Evolutionary conservation across 352 stramenopile genomes (phyloP).

Genomic region (Pythium angustatum): DNA sequence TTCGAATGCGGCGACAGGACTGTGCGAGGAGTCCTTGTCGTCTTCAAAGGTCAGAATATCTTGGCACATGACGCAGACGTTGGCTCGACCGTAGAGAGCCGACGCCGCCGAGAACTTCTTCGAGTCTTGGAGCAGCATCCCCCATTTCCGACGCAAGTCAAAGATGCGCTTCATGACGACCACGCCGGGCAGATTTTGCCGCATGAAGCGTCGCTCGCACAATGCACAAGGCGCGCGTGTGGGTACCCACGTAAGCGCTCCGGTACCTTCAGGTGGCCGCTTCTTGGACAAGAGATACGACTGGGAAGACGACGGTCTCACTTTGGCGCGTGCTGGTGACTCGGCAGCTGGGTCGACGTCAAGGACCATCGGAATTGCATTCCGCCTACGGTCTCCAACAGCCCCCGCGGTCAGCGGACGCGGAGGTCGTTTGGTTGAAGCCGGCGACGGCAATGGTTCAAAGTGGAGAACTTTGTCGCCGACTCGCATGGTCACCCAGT

Average conservation of each 20-base stretch:
- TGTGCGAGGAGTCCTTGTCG: constrained; percentile 13
- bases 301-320: constrained; percentile 22
- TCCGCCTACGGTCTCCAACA: not conserved
- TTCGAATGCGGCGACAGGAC: not conserved
- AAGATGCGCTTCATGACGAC: constrained; percentile 38
- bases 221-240: constrained; percentile 29
- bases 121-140: constrained; percentile 35
- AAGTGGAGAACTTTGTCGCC: constrained; percentile 26
- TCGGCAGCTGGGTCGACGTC: not conserved
- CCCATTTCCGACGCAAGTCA: constrained; percentile 33
- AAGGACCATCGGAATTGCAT: constrained; percentile 27
- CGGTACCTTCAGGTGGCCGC: not conserved
- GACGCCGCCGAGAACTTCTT: constrained; percentile 34
- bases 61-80: constrained; percentile 33
- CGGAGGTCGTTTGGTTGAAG: not conserved
- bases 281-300: constrained; percentile 15
- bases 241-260: constrained; percentile 28
- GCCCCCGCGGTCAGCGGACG: constrained; percentile 20
- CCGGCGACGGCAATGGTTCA: constrained; percentile 22
- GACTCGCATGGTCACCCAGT: constrained; percentile 29
- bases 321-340: not conserved
- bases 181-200: constrained; percentile 26
- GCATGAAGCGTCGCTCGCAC: constrained; percentile 28
- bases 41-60: constrained; percentile 34
- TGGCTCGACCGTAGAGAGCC: constrained; percentile 28